Conservation (phyloP, 176 grass and related monocot species). For the Avena atlantica region DNA sequence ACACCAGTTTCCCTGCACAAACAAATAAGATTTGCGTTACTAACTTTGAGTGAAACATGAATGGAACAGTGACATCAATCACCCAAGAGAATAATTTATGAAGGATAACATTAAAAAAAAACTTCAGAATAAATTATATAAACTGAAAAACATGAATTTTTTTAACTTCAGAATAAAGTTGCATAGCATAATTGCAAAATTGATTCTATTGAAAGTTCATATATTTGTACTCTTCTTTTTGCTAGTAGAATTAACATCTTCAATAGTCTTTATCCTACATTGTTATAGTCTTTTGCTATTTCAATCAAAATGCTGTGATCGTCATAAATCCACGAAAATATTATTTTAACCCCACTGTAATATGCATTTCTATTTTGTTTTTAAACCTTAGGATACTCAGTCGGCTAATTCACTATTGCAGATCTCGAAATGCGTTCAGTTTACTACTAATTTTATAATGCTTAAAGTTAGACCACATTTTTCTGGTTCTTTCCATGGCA, state of each 20-base stretch:
- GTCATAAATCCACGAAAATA: background rate
- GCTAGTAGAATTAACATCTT: no score
- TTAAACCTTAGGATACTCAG: background rate
- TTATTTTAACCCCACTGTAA: background rate
- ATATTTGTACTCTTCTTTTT: no score
- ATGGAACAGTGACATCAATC: slow-evolving; percentile 9
- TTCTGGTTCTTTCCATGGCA: background rate
- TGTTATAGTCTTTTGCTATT: background rate
- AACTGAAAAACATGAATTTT: no score
- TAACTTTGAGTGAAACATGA: background rate
- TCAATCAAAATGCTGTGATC: background rate
- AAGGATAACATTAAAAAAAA: background rate
- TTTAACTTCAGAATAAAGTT: no score
- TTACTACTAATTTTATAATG: background rate
- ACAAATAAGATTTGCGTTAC: slow-evolving; percentile 33
- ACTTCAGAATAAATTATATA: no score
- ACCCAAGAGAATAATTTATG: background rate
- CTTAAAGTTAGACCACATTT: background rate
- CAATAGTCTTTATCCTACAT: no score
- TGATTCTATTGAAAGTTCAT: no score
- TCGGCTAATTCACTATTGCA: background rate
- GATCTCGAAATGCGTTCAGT: background rate
- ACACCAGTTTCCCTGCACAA: slow-evolving; percentile 79
- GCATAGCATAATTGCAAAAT: no score
- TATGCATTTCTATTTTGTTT: background rate